These are phyloP conservation scores for Lipomyces spencermartinsiae DNA, from an alignment of 805 yeast species.

Conservation along the genomic window DNA sequence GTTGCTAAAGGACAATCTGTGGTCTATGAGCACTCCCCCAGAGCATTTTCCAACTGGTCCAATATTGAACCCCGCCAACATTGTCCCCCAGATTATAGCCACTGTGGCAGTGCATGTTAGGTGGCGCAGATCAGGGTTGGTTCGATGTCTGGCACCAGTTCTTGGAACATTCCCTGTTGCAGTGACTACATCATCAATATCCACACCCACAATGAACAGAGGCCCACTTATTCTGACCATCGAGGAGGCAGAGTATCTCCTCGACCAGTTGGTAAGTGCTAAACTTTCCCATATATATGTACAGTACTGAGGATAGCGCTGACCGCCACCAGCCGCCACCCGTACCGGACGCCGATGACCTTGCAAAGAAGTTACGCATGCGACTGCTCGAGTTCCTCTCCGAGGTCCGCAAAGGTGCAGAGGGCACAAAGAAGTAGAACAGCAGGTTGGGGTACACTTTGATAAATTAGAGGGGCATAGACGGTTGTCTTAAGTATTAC, in stretches of 20 bases:
- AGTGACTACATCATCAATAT: no score
- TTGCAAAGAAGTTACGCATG: conserved; percentile 30
- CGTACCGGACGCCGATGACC: conserved; percentile 14
- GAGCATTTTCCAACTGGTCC: no score
- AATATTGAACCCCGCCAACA: no score
- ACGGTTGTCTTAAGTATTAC: not conserved
- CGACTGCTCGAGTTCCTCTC: conserved; percentile 26
- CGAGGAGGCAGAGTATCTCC: conserved; percentile 37
- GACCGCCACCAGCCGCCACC: conserved; percentile 27
- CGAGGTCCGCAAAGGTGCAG: conserved; percentile 37
- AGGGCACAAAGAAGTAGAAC: conserved; percentile 22
- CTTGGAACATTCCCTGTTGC: no score
- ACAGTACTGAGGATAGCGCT: no score
- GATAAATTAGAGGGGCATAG: not conserved
- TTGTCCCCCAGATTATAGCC: no score
- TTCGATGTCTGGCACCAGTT: no score
- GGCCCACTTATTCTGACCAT: conserved; percentile 36
- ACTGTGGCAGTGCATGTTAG: no score
- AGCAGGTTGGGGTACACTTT: not conserved
- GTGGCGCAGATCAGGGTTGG: no score
- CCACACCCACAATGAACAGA: conserved; percentile 25
- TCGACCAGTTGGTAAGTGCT: conserved; percentile 34
- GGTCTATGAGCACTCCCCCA: no score
- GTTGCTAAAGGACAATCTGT: no score
- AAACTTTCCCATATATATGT: no score